Percentiles rank a stretch among this genome's conserved stretches.
Conservation (phyloP, 495 filamentous ascomycete genomes). For the Podospora anserina region DNA sequence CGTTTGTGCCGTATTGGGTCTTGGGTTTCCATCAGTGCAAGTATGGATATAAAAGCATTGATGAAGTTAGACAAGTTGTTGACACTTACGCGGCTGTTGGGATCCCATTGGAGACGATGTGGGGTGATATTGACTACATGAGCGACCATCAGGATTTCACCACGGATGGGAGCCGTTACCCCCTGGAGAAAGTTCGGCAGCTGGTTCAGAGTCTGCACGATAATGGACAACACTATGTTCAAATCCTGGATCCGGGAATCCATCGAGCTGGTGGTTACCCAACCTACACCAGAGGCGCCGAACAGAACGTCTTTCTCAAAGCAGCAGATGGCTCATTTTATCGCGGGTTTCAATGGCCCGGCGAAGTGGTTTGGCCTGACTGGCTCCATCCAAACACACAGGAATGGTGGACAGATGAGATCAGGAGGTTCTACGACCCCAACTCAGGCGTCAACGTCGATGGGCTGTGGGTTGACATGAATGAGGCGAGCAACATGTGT, state of each 20-base stretch:
- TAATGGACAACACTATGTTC: constrained; percentile 72
- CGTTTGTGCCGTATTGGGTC: constrained; percentile 83
- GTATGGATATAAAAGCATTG: constrained; percentile 74
- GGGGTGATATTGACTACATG: constrained; percentile 90
- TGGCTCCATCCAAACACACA: constrained; percentile 71
- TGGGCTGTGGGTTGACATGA: constrained; percentile 86
- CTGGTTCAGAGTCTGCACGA: constrained; percentile 67
- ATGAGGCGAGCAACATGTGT: constrained; percentile 40
- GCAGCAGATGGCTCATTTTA: constrained; percentile 62
- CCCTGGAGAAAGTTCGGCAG: constrained; percentile 60
- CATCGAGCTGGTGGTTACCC: constrained; percentile 58
- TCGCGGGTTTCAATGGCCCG: constrained; percentile 81
- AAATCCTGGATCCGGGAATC: constrained; percentile 86
- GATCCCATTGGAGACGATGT: constrained; percentile 86
- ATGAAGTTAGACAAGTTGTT: constrained; percentile 70
- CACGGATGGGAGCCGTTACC: constrained; percentile 67
- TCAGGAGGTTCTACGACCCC: constrained; percentile 63
- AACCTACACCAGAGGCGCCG: constrained; percentile 59
- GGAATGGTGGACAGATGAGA: constrained; percentile 73
- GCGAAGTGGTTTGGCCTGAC: constrained; percentile 76
- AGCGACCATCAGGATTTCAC: constrained; percentile 61
- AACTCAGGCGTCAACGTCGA: constrained; percentile 73
- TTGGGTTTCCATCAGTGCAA: constrained; percentile 84
- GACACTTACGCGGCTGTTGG: constrained; percentile 71
- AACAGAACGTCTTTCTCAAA: constrained; percentile 62